Evolutionary conservation across 441 rosid species (phyloP).

Genomic region (Brassica hybrid): DNA sequence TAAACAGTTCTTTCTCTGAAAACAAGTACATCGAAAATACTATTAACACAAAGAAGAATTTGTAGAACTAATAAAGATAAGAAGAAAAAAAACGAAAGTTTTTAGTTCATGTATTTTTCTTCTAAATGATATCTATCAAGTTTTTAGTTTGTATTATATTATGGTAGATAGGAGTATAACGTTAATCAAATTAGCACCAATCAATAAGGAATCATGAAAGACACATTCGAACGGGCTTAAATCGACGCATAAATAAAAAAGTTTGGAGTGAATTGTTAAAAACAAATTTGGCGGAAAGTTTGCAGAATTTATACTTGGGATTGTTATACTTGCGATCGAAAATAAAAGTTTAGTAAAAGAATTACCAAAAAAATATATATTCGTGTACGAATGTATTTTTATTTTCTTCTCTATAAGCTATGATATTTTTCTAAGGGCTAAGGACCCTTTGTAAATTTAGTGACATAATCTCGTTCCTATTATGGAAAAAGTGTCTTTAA

Average conservation of each 20-base stretch:
- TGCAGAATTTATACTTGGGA: conserved; percentile 37
- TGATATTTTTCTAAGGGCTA: conserved; percentile 5
- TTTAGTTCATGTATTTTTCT: not conserved
- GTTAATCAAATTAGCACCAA: conserved; percentile 22
- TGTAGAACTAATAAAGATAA: not conserved
- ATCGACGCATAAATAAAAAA: conserved; percentile 26
- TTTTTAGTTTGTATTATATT: not conserved
- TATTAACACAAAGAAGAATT: not conserved
- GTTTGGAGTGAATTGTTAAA: not conserved
- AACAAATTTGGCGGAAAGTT: conserved; percentile 24
- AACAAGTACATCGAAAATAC: not conserved
- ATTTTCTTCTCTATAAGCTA: conserved; percentile 1
- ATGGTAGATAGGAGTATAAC: not conserved
- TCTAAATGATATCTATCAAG: not conserved
- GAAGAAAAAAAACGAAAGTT: not conserved
- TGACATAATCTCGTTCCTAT: not conserved
- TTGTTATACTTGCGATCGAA: conserved; percentile 28
- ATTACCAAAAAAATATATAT: conserved; percentile 21
- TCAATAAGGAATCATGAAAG: conserved; percentile 37
- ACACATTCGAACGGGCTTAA: conserved; percentile 38
- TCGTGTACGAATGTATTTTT: conserved; percentile 31
- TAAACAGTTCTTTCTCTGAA: not conserved
- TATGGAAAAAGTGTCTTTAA: conserved; percentile 3
- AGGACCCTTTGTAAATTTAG: conserved; percentile 7
- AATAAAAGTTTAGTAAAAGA: conserved; percentile 33